phyloP scores from a whole-genome alignment of 805 yeast genomes.

The Hyphopichia homilentoma region DNA sequence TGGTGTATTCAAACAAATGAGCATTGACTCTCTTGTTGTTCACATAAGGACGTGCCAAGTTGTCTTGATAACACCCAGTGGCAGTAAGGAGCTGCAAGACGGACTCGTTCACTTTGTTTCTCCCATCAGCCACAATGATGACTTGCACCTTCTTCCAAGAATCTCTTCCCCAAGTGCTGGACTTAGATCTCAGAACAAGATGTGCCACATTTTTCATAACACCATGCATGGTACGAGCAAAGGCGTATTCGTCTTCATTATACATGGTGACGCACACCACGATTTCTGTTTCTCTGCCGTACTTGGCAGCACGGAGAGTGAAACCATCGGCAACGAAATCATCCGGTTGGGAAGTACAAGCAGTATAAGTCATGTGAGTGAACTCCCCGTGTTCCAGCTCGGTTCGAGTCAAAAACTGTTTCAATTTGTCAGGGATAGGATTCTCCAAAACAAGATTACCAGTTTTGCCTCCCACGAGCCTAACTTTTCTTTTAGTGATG shows the following conservation, averaged over 20 bases:
- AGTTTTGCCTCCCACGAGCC: constrained; percentile 54
- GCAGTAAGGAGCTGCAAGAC: constrained; percentile 88
- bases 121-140: constrained; percentile 88
- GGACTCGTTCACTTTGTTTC: constrained; percentile 81
- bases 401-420: constrained; percentile 78
- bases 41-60: constrained; percentile 91
- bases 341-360: constrained; percentile 92
- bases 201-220: constrained; percentile 91
- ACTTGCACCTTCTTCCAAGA: constrained; percentile 98
- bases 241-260: constrained; percentile 86
- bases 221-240: constrained; percentile 92
- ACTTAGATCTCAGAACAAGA: constrained; percentile 72
- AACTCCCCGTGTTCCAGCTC: constrained; percentile 82
- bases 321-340: constrained; percentile 78
- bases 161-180: constrained; percentile 91
- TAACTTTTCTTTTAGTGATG: constrained; percentile 66
- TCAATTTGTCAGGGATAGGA: constrained; percentile 87
- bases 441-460: constrained; percentile 90
- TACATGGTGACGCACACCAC: constrained; percentile 95
- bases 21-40: constrained; percentile 90
- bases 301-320: constrained; percentile 78
- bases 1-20: constrained; percentile 92
- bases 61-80: constrained; percentile 95
- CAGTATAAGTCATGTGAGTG: constrained; percentile 94
- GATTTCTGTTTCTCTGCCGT: constrained; percentile 87